These are phyloP conservation scores for Gloeophyllum trabeum DNA, from an alignment of 768 basidiomycete species.

Conservation along the genomic window DNA sequence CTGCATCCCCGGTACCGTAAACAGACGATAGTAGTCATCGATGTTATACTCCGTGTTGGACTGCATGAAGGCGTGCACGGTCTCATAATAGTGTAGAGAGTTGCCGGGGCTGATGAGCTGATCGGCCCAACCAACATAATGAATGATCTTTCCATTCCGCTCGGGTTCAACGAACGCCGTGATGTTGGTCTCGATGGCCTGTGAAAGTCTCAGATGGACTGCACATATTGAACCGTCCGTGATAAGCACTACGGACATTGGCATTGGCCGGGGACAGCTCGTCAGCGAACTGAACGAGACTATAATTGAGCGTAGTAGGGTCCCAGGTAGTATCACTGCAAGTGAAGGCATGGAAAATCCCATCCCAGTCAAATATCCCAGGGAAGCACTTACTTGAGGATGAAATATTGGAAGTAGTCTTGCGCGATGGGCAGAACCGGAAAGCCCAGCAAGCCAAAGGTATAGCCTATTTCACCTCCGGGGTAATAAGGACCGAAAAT, in stretches of 20 bases:
- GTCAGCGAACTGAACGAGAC: background rate
- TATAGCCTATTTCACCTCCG: background rate
- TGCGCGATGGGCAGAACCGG: background rate
- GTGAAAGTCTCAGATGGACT: too few relatives aligned
- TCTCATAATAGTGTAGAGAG: slow-evolving; percentile 14
- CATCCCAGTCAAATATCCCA: background rate
- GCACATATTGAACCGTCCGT: too few relatives aligned
- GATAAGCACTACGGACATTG: background rate
- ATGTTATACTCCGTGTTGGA: slow-evolving; percentile 12
- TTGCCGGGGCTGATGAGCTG: slow-evolving; percentile 19
- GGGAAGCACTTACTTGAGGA: background rate
- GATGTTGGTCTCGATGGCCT: slow-evolving; percentile 14
- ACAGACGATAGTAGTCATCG: slow-evolving; percentile 21
- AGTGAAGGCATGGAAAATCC: background rate
- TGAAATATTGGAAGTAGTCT: background rate
- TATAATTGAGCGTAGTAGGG: background rate
- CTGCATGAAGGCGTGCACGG: slow-evolving; percentile 12
- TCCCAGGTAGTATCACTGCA: background rate
- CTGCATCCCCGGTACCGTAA: slow-evolving; percentile 20
- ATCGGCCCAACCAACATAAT: slow-evolving; percentile 15
- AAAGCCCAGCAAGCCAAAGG: background rate
- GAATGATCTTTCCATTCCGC: slow-evolving; percentile 15
- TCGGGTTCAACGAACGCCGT: slow-evolving; percentile 10
- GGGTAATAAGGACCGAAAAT: background rate
- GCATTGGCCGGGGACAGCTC: background rate